phyloP scores from a whole-genome alignment of 2,329 filamentous ascomycete genomes.

The Epichloe sibirici region DNA sequence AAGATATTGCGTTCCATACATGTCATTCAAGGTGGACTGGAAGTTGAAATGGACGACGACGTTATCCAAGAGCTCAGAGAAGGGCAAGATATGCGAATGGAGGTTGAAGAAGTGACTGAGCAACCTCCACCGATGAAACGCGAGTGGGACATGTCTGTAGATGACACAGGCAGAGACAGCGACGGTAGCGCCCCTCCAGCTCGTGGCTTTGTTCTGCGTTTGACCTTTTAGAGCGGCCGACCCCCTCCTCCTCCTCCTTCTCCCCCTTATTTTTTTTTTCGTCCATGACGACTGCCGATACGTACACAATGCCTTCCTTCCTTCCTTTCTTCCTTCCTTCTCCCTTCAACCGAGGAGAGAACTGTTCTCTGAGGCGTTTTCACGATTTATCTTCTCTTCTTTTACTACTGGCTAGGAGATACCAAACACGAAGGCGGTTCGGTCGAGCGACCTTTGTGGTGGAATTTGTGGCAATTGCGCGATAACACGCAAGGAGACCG shows the following conservation, averaged over 20 bases:
- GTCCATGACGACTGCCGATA: neutral
- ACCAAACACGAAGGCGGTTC: slow-evolving; percentile 1
- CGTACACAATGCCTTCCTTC: neutral
- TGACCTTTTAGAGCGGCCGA: slow-evolving; percentile 7
- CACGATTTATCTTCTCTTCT: neutral
- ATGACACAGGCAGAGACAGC: slow-evolving; percentile 25
- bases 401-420: slow-evolving; percentile 3
- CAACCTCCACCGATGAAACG: slow-evolving; percentile 27
- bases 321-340: neutral
- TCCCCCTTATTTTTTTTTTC: no score
- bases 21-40: slow-evolving; percentile 60
- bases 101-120: slow-evolving; percentile 41
- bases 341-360: neutral
- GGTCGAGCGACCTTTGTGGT: neutral
- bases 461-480: neutral
- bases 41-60: slow-evolving; percentile 84
- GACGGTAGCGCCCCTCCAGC: slow-evolving; percentile 9
- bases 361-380: neutral
- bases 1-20: slow-evolving; percentile 61
- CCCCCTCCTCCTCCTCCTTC: no score
- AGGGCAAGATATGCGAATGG: slow-evolving; percentile 80
- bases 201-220: slow-evolving; percentile 9
- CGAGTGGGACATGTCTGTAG: slow-evolving; percentile 52
- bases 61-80: slow-evolving; percentile 73
- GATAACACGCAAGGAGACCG: slow-evolving; percentile 3